These are phyloP conservation scores for Suillus bovinus DNA, from an alignment of 768 basidiomycete genomes.

Conservation along the genomic window DNA sequence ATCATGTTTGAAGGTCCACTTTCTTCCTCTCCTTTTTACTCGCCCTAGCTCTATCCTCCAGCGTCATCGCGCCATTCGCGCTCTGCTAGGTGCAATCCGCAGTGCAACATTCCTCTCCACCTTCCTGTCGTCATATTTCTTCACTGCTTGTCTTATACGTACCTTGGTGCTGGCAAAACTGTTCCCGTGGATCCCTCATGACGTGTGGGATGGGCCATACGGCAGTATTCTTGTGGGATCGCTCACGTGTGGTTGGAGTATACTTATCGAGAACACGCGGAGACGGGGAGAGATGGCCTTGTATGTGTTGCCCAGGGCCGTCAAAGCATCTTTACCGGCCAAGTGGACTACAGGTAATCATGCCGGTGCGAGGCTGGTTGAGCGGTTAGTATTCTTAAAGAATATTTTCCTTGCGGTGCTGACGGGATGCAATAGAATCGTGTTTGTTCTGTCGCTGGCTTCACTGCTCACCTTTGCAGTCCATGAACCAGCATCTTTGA, in stretches of 20 bases:
- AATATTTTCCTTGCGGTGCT: constrained; percentile 8
- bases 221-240: constrained; percentile 70
- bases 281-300: constrained; percentile 78
- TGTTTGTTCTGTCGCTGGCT: constrained; percentile 64
- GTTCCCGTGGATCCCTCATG: constrained; percentile 68
- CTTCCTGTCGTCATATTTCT: constrained; percentile 73
- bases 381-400: constrained; percentile 47
- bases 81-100: constrained; percentile 52
- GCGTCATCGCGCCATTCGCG: constrained; percentile 39
- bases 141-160: constrained; percentile 66
- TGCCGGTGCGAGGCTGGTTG: constrained; percentile 41
- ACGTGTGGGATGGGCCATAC: constrained; percentile 78
- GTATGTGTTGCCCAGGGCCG: constrained; percentile 73
- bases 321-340: constrained; percentile 63
- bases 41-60: constrained; percentile 54
- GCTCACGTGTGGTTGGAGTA: constrained; percentile 70
- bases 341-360: constrained; percentile 49
- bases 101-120: constrained; percentile 73
- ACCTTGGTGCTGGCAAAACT: constrained; percentile 63
- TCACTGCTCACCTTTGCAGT: constrained; percentile 62
- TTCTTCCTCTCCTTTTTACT: constrained; percentile 64
- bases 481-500: constrained; percentile 62
- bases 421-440: constrained; percentile 41
- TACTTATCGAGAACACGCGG: constrained; percentile 73
- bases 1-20: constrained; percentile 55